Conservation (phyloP, 1,284 basidiomycete species). For the Sporisorium graminicola region DNA sequence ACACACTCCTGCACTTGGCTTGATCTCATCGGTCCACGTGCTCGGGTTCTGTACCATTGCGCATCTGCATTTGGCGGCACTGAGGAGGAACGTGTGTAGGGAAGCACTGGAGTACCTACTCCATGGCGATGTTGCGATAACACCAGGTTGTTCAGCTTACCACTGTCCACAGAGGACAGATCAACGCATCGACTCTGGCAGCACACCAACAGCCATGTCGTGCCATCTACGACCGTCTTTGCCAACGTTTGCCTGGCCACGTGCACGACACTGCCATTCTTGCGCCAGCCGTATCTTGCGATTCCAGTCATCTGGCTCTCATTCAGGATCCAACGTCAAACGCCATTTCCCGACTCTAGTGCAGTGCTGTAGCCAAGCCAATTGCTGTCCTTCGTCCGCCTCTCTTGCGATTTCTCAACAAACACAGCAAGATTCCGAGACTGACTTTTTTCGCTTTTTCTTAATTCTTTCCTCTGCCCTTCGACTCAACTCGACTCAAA, state of each 20-base stretch:
- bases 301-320: not conserved
- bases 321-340: not conserved
- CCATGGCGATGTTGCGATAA: no score
- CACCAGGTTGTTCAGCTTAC: no score
- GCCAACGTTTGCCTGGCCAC: not conserved
- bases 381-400: not conserved
- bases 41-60: no score
- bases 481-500: not conserved
- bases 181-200: not conserved
- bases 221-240: not conserved
- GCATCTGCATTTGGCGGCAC: no score
- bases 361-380: not conserved
- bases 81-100: no score
- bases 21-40: no score
- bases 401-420: not conserved
- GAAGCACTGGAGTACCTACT: no score
- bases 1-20: no score
- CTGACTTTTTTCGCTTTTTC: slow-evolving; percentile 35
- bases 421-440: slow-evolving; percentile 14
- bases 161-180: no score
- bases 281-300: not conserved
- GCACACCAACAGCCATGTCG: not conserved
- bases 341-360: not conserved
- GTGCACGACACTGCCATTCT: not conserved
- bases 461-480: not conserved